These are phyloP conservation scores for Laburnicola sp. DNA, from an alignment of 2,329 filamentous ascomycete species.

Conservation along the genomic window DNA sequence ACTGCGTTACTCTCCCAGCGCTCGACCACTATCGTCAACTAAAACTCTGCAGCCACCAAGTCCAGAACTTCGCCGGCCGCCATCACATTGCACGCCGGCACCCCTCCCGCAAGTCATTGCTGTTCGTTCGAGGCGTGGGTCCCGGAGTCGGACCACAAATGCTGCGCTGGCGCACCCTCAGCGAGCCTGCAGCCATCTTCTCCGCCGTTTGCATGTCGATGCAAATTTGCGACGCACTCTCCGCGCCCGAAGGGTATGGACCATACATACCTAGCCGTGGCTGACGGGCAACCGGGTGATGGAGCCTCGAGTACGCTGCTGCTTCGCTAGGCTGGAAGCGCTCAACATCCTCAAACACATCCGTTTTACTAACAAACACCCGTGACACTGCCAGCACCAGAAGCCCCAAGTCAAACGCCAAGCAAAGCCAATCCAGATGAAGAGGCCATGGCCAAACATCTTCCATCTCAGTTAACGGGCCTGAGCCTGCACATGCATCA, in stretches of 20 bases:
- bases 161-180: not conserved
- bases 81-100: not conserved
- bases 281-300: conserved; percentile 2
- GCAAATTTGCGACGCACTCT: conserved; percentile 7
- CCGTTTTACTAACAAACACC: no score
- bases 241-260: conserved; percentile 4
- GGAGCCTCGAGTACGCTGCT: conserved; percentile 8
- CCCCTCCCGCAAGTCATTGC: conserved; percentile 1
- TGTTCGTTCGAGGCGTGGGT: not conserved
- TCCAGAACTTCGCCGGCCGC: not conserved
- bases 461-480: conserved; percentile 4
- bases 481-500: not conserved
- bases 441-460: conserved; percentile 19
- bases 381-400: conserved; percentile 15
- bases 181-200: not conserved
- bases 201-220: not conserved
- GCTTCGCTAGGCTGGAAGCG: conserved; percentile 8
- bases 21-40: conserved; percentile 6
- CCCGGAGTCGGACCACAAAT: not conserved
- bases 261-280: no score
- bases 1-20: not conserved
- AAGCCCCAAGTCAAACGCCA: conserved; percentile 17
- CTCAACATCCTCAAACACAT: conserved; percentile 19
- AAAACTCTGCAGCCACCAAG: not conserved
- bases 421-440: conserved; percentile 16